Evolutionary conservation across 2,329 filamentous ascomycete genomes (phyloP).

Genomic region (Pseudogymnoascus sp.): DNA sequence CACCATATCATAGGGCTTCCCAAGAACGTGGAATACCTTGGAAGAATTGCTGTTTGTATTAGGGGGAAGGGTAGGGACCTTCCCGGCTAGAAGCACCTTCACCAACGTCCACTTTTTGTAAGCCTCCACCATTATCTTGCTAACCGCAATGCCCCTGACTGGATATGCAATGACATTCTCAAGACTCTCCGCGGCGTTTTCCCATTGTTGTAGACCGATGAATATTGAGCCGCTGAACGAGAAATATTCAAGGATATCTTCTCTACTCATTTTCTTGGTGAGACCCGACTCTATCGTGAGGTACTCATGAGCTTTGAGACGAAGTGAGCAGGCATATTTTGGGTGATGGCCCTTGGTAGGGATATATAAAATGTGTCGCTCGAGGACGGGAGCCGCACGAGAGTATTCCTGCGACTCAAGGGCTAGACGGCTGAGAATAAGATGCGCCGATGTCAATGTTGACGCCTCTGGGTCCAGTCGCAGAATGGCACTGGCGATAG

Average conservation of each 20-base stretch:
- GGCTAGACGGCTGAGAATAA: slow-evolving; percentile 49
- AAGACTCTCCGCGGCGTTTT: slow-evolving; percentile 51
- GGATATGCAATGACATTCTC: slow-evolving; percentile 61
- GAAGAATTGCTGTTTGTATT: slow-evolving; percentile 44
- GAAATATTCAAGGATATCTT: slow-evolving; percentile 58
- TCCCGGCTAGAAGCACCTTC: slow-evolving; percentile 62
- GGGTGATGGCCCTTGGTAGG: slow-evolving; percentile 37
- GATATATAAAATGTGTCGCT: slow-evolving; percentile 58
- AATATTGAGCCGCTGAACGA: slow-evolving; percentile 56
- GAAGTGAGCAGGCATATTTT: slow-evolving; percentile 37
- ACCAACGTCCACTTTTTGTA: slow-evolving; percentile 88
- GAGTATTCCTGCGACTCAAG: slow-evolving; percentile 43
- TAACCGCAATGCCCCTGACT: slow-evolving; percentile 50
- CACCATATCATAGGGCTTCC: slow-evolving; percentile 63
- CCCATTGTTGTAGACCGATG: slow-evolving; percentile 53
- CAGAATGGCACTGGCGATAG: slow-evolving; percentile 41
- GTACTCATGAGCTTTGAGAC: slow-evolving; percentile 42
- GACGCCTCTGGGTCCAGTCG: slow-evolving; percentile 58
- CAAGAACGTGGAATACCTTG: slow-evolving; percentile 48
- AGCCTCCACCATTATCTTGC: slow-evolving; percentile 75
- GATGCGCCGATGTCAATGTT: slow-evolving; percentile 57
- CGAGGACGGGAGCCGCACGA: slow-evolving; percentile 50
- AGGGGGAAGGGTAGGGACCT: slow-evolving; percentile 44
- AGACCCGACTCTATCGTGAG: slow-evolving; percentile 52
- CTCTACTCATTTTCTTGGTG: slow-evolving; percentile 41